Evolutionary conservation across 2,329 filamentous ascomycete species (phyloP).

Genomic region (Trichoderma arundinaceum): DNA sequence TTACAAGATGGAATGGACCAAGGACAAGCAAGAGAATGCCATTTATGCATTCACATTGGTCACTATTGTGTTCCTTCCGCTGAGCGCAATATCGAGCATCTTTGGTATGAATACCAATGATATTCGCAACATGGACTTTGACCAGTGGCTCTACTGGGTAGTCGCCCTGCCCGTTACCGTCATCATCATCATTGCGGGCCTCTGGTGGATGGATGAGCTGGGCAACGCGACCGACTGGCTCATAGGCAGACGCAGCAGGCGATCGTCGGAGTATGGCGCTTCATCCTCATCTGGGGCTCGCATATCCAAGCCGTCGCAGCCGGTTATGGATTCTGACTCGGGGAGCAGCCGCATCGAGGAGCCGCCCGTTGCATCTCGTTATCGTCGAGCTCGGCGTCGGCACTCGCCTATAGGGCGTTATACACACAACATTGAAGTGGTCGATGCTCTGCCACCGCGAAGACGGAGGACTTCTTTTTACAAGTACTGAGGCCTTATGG

Average conservation of each 20-base stretch:
- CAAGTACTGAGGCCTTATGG: not conserved
- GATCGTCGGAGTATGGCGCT: not conserved
- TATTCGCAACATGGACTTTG: conserved; percentile 54
- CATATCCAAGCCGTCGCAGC: not conserved
- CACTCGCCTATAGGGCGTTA: not conserved
- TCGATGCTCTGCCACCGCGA: not conserved
- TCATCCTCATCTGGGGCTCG: not conserved
- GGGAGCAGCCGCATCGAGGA: conserved; percentile 5
- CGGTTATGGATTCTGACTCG: conserved; percentile 5
- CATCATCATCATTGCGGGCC: conserved; percentile 46
- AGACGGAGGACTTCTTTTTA: conserved; percentile 29
- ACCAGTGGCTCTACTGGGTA: conserved; percentile 58
- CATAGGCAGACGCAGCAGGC: conserved; percentile 32
- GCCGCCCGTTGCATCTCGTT: not conserved
- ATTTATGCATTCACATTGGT: conserved; percentile 58
- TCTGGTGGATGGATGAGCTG: conserved; percentile 53
- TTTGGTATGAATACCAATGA: conserved; percentile 61
- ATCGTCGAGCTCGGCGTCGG: not conserved
- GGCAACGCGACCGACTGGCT: conserved; percentile 44
- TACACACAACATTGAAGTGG: not conserved
- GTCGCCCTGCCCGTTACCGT: conserved; percentile 54
- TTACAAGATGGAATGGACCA: conserved; percentile 49
- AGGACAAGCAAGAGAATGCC: conserved; percentile 54
- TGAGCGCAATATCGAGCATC: conserved; percentile 54
- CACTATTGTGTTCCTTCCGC: conserved; percentile 56